Evolutionary conservation across 2,329 filamentous ascomycete species (phyloP), one percentile per base, ranked within the genome.

Genomic region (Tetracladium maxilliforme): DNA sequence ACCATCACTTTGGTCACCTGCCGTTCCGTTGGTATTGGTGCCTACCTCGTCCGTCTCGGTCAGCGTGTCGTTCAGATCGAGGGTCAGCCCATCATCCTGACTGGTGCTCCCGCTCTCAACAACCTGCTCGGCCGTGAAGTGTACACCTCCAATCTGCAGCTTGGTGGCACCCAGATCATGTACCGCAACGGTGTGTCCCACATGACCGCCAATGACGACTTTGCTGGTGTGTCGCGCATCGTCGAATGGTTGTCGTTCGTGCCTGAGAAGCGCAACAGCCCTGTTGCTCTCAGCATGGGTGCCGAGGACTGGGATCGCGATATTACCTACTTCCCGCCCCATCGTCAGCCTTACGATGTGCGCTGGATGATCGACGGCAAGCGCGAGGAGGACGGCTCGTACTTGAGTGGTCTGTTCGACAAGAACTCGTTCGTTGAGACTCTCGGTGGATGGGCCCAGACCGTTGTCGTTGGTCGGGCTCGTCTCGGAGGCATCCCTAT

Each of bases 141-240:
- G 16, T 98, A 98, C 62, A 94, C 90, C 14, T 95, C 90, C 32
- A 98, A 98, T 68, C 59, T 98, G 47, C 90, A 98, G 64, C 82
- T 98, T 37, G 90, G 90, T 73, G 90, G 90, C 42, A 98, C 90
- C n/a, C 90, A 98, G 58, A 98, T 98, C 68, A 98, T 98, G 90
- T 95, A 98, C 72, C 86, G 82, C 61, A 98, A 98, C 51, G 90
- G 90, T 71, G 90, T 98, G 21, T 95, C 90, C 13, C 90, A 98
- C 63, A 87, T 95, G 81, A 94, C 87, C 39, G 90, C 90, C 44
- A 80, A 78, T 40, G 87, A 98, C 45, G 90, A 98, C 59, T 95
- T 98, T 43, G 86, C 87, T 44, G 90, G 90, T 70, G 81, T 98
- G 13, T 84, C 81, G 44, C 92, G 92, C 67, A 95, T 98, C 47